Conservation (phyloP, 345 rosid species). For the Brassica cretica region DNA sequence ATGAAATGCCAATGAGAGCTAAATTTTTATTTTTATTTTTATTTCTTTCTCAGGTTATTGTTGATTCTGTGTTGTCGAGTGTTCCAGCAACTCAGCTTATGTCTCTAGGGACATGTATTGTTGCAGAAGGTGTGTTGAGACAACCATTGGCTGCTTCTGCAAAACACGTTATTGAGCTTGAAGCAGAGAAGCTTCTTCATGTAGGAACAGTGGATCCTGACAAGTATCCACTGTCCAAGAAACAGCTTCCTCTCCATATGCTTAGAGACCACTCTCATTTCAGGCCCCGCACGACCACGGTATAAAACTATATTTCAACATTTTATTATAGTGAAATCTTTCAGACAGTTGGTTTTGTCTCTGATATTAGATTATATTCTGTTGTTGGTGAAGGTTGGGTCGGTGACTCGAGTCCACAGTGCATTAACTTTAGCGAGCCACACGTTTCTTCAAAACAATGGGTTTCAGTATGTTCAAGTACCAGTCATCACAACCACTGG, state of each 20-base stretch:
- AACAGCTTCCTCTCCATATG: slow-evolving; percentile 64
- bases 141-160: slow-evolving; percentile 28
- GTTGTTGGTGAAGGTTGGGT: slow-evolving; percentile 78
- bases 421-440: slow-evolving; percentile 66
- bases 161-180: slow-evolving; percentile 57
- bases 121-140: slow-evolving; percentile 64
- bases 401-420: slow-evolving; percentile 68
- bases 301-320: background rate
- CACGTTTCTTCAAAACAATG: slow-evolving; percentile 65
- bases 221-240: slow-evolving; percentile 64
- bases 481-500: slow-evolving; percentile 79
- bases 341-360: slow-evolving; percentile 2
- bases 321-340: background rate
- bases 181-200: slow-evolving; percentile 68
- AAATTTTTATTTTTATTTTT: background rate
- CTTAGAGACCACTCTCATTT: slow-evolving; percentile 72
- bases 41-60: slow-evolving; percentile 51
- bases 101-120: slow-evolving; percentile 67
- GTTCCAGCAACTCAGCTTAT: slow-evolving; percentile 47
- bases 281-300: slow-evolving; percentile 86
- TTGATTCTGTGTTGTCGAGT: slow-evolving; percentile 53
- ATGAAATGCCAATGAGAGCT: slow-evolving; percentile 18
- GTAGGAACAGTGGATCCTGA: slow-evolving; percentile 68
- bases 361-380: slow-evolving; percentile 5
- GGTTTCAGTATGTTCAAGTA: slow-evolving; percentile 70